Conservation (phyloP, 164 flowering plant species). For the Euptelea pleiosperma region DNA sequence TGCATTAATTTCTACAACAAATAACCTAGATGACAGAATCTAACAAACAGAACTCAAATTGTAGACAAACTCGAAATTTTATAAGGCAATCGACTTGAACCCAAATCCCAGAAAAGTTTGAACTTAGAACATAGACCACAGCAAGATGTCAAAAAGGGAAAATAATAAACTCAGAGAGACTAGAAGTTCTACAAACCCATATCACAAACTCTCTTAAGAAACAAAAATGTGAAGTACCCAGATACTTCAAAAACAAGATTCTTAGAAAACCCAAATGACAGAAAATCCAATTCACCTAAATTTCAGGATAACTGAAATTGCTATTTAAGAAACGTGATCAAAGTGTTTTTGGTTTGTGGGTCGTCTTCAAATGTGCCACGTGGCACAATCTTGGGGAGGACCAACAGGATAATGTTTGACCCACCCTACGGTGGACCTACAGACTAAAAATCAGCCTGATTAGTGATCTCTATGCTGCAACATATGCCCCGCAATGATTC, state of each 20-base stretch:
- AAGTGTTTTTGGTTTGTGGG: conserved; percentile 4
- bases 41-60: background rate
- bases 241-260: background rate
- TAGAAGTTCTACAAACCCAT: background rate
- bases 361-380: too few species aligned
- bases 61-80: background rate
- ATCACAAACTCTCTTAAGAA: background rate
- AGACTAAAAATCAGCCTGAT: too few species aligned
- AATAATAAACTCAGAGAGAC: background rate
- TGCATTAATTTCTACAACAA: background rate
- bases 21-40: background rate
- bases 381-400: too few species aligned
- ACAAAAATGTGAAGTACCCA: background rate
- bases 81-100: too few species aligned
- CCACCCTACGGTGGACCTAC: too few species aligned
- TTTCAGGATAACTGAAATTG: conserved; percentile 1
- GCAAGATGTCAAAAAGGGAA: background rate
- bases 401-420: too few species aligned
- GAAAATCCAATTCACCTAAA: background rate
- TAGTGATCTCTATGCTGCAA: too few species aligned
- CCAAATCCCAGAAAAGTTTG: conserved; percentile 7
- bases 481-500: too few species aligned
- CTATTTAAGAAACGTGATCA: conserved; percentile 8
- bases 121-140: conserved; percentile 3
- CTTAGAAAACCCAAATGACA: background rate